A percentile compares a stretch with the other conserved stretches of the same genome.
Evolutionary conservation across 805 yeast species (phyloP).

Genomic region (Suhomyces sp.): DNA sequence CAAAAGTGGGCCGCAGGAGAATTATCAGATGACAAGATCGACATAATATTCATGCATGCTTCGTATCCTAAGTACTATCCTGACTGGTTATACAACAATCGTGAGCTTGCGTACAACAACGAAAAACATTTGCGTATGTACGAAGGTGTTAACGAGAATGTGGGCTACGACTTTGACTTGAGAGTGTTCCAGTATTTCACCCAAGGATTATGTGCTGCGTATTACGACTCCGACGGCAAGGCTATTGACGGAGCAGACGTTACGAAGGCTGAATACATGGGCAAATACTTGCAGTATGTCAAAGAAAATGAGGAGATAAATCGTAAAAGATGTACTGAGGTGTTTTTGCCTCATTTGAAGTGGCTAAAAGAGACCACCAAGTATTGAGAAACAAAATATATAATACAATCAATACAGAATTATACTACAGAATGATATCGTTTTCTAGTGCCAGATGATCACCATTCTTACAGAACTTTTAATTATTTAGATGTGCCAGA

Average conservation of each 20-base stretch:
- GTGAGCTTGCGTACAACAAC: conserved; percentile 33
- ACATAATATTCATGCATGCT: conserved; percentile 50
- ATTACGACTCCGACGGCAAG: conserved; percentile 26
- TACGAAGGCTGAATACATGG: conserved; percentile 31
- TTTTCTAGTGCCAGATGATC: too few species aligned
- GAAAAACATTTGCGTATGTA: conserved; percentile 42
- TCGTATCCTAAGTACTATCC: conserved; percentile 54
- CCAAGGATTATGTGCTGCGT: conserved; percentile 37
- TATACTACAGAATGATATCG: too few species aligned
- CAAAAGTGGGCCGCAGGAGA: conserved; percentile 12
- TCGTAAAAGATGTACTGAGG: conserved; percentile 29
- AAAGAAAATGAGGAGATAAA: conserved; percentile 20
- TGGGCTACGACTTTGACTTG: conserved; percentile 44
- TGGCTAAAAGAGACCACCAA: conserved; percentile 42
- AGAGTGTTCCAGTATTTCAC: conserved; percentile 38
- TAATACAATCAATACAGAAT: background rate
- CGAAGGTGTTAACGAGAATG: conserved; percentile 28
- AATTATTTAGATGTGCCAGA: too few species aligned
- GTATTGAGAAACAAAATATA: conserved; percentile 11
- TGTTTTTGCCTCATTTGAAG: conserved; percentile 40
- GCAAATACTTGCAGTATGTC: conserved; percentile 29
- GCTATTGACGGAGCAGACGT: conserved; percentile 24
- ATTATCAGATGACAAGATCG: conserved; percentile 4
- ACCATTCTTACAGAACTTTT: too few species aligned
- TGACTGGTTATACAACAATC: conserved; percentile 27